These are phyloP conservation scores for Pseudogymnoascus sp. DNA, from an alignment of 2,329 filamentous ascomycete genomes.

Conservation along the genomic window DNA sequence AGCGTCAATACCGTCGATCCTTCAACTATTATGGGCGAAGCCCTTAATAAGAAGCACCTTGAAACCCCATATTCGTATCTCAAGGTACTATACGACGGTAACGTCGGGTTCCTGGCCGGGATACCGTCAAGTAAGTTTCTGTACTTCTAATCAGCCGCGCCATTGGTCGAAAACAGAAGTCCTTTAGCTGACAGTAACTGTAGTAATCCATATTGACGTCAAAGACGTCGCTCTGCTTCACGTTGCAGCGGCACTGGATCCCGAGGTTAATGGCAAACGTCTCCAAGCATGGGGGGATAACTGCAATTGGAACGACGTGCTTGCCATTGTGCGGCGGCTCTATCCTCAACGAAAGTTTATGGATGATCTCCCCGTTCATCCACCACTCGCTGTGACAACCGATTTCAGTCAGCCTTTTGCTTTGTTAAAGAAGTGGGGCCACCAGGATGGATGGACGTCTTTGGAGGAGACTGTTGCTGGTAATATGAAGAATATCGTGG, in stretches of 20 bases:
- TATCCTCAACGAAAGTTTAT: constrained; percentile 20
- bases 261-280: constrained; percentile 22
- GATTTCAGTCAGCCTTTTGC: constrained; percentile 17
- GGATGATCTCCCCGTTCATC: constrained; percentile 17
- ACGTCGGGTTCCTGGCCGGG: not conserved
- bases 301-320: constrained; percentile 22
- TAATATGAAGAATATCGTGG: constrained; percentile 8
- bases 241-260: constrained; percentile 23
- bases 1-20: constrained; percentile 19
- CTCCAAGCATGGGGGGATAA: constrained; percentile 23
- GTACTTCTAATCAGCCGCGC: not conserved
- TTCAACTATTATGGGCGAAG: constrained; percentile 15
- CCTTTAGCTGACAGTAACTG: constrained; percentile 6
- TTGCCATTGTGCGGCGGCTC: constrained; percentile 21
- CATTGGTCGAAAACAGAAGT: not conserved
- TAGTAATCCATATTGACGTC: constrained; percentile 22
- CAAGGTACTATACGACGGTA: not conserved
- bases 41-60: constrained; percentile 18
- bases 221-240: constrained; percentile 26
- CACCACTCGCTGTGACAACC: constrained; percentile 16
- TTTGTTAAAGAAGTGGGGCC: constrained; percentile 17
- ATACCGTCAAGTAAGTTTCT: not conserved
- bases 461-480: constrained; percentile 13
- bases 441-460: constrained; percentile 16
- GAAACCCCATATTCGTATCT: constrained; percentile 2